Evolutionary conservation across 2,329 filamentous ascomycete genomes (phyloP).

Genomic region (Ophiognomonia clavigignenti-juglandacearum): DNA sequence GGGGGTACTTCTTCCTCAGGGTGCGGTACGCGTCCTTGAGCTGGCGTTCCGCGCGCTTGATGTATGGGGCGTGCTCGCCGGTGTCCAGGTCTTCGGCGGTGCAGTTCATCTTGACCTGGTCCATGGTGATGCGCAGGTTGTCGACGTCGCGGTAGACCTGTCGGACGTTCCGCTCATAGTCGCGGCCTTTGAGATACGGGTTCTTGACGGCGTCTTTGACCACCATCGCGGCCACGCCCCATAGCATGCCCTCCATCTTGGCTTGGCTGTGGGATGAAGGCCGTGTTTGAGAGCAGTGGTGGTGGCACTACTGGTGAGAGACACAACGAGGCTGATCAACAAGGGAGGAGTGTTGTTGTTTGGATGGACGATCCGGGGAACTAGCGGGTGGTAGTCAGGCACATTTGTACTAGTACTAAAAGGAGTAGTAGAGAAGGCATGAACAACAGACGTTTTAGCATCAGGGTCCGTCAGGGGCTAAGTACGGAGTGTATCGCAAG

Average conservation of each 20-base stretch:
- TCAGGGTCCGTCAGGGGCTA: no score
- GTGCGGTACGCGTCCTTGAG: neutral
- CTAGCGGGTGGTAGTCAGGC: neutral
- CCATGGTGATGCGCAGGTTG: constrained; percentile 7
- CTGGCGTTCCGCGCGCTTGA: constrained; percentile 2
- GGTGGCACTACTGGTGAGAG: neutral
- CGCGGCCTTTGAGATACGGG: constrained; percentile 4
- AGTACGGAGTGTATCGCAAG: no score
- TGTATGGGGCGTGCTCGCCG: neutral
- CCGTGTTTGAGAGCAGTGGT: neutral
- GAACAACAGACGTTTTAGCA: no score
- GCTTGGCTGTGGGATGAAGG: neutral
- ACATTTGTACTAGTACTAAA: no score
- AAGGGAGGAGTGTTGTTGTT: no score
- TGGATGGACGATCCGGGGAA: no score
- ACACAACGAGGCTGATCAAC: no score
- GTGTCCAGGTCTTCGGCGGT: neutral
- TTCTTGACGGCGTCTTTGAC: constrained; percentile 8
- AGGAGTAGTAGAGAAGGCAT: no score
- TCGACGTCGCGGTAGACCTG: constrained; percentile 9
- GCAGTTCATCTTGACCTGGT: constrained; percentile 9
- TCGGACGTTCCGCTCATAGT: constrained; percentile 11
- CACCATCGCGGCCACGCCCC: constrained; percentile 8
- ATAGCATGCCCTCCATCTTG: constrained; percentile 4
- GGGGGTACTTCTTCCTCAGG: neutral